Evolutionary conservation across 495 filamentous ascomycete genomes (phyloP).

Genomic region (Geoglossum glabrum): DNA sequence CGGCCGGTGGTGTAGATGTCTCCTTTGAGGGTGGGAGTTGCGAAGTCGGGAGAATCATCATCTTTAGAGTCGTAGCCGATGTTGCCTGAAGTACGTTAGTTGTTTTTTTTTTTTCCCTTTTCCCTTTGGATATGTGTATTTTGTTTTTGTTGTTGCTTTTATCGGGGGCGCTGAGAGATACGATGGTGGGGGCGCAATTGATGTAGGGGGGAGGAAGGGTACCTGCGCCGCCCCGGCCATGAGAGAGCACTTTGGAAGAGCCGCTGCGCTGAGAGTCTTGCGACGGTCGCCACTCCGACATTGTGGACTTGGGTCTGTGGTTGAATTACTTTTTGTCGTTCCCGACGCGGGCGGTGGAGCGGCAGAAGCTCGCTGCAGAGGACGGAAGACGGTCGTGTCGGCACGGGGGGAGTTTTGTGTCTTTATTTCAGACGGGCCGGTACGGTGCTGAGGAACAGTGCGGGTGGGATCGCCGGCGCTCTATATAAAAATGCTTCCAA

Average conservation of each 20-base stretch:
- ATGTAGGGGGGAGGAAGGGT: constrained; percentile 3
- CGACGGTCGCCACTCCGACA: neutral
- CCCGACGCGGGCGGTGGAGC: neutral
- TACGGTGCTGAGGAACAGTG: too few relatives aligned
- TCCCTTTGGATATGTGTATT: neutral
- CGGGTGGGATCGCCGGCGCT: neutral
- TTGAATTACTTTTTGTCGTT: neutral
- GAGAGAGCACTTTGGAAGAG: constrained; percentile 17
- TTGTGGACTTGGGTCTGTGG: neutral
- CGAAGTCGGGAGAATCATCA: constrained; percentile 33
- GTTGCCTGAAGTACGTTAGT: constrained; percentile 36
- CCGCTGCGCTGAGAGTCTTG: neutral
- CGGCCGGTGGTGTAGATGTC: constrained; percentile 68
- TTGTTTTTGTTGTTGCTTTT: neutral
- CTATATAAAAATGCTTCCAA: neutral
- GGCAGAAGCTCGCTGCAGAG: neutral
- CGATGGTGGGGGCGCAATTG: neutral
- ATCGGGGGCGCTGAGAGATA: neutral
- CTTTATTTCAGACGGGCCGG: too few relatives aligned
- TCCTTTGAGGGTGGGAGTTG: constrained; percentile 67
- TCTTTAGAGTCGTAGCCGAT: constrained; percentile 38
- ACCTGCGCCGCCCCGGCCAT: constrained; percentile 38
- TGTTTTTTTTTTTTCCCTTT: neutral
- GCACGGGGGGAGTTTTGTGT: too few relatives aligned
- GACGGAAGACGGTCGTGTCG: too few relatives aligned